Base-by-base conservation (phyloP, 331 rosid species). In the Pyrus hybrid region DNA sequence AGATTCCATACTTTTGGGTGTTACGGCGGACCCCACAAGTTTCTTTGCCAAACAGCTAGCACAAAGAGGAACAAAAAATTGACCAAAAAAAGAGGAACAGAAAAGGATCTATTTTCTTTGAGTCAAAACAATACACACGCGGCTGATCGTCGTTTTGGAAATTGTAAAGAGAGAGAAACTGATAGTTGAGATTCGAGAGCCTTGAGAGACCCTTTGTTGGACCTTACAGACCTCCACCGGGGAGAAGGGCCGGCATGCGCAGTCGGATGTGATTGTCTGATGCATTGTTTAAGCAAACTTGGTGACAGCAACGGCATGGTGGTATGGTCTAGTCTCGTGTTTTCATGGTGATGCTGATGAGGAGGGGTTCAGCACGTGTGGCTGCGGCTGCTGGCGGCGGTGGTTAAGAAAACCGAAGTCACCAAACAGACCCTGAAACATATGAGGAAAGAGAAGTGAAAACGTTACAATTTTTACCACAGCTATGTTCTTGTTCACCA, bases 401-500 rank as follows among this genome's bases (percentile, higher is more conserved):
- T 76, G 75, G 53, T 68, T 82, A 23, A 79, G 73, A 74, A 94
- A 94, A 51, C 96, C 99, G 28, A 90, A 90, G 84, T 90, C 83
- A 71, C 89, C 85, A 21, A 89, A 89, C 53, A 90, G 85, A 57
- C 87, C 96, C 97, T 92, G 91, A 82, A 81, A 63, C 68, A 76
- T 77, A 30, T 10, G 74, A 74, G 68, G 67, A 82, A 73, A 77
- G 29, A 43, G 41, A 29, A 61, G 62, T 26, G 29, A 33, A 64
- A 30, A 49, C 7, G 68, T 20, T 54, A 71, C 6, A 2, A 45
- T 26, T 26, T 70, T 54, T 2, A 23, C 51, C 49, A 70, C 28
- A 30, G 43, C 8, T 0, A 3, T 7, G 12, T 37, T n/a, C 47
- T 68, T 8, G 13, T 43, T 3, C 16, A 5, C 41, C 28, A 49